Conservation (phyloP, 495 filamentous ascomycete species). For the Penicillium cinerascens region DNA sequence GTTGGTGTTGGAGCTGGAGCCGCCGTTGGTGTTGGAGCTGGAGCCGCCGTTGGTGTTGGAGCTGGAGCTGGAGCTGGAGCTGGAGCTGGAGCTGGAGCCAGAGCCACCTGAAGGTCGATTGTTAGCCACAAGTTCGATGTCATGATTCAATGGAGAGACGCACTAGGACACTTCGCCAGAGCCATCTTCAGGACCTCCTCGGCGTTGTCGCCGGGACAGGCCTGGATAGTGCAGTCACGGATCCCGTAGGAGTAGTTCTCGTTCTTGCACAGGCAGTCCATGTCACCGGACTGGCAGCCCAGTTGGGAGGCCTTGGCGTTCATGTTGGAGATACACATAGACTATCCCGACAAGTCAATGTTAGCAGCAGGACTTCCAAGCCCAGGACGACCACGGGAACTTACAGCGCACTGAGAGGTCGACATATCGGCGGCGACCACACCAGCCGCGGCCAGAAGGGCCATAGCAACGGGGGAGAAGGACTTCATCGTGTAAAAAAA, state of each 20-base stretch:
- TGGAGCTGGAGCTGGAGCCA: slow-evolving; percentile 2
- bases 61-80: slow-evolving; percentile 17
- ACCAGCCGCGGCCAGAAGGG: slow-evolving; percentile 33
- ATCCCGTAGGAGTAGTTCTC: slow-evolving; percentile 69
- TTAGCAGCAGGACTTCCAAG: slow-evolving; percentile 4
- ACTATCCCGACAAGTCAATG: slow-evolving; percentile 36
- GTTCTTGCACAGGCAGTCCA: slow-evolving; percentile 67
- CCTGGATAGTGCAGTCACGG: slow-evolving; percentile 70
- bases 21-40: slow-evolving; percentile 7
- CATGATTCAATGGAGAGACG: neutral
- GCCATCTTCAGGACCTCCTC: slow-evolving; percentile 35
- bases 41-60: slow-evolving; percentile 18
- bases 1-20: slow-evolving; percentile 9
- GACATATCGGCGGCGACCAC: slow-evolving; percentile 26
- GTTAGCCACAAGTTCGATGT: slow-evolving; percentile 3
- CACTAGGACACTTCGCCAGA: slow-evolving; percentile 33
- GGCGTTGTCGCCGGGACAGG: slow-evolving; percentile 53
- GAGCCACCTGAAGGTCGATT: slow-evolving; percentile 4
- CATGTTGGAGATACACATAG: slow-evolving; percentile 74
- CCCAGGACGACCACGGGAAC: neutral
- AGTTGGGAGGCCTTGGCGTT: slow-evolving; percentile 54
- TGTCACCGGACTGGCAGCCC: slow-evolving; percentile 55
- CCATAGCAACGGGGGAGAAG: slow-evolving; percentile 30
- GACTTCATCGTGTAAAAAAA: slow-evolving; percentile 38
- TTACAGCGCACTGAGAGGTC: slow-evolving; percentile 39